Evolutionary conservation across 768 basidiomycete genomes (phyloP).

Genomic region (Guyanaporus albipodus): DNA sequence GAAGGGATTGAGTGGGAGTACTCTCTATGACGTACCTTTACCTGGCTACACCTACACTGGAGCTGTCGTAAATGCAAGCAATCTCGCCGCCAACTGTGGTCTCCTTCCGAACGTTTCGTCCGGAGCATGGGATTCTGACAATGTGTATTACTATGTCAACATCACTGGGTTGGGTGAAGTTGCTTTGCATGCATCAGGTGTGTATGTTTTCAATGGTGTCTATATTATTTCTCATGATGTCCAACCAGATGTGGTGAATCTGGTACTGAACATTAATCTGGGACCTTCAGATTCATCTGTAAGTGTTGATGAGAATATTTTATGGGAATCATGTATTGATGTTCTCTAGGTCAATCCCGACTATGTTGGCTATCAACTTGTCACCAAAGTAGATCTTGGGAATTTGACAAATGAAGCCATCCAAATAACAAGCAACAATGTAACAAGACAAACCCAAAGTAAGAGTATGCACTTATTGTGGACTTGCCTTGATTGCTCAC

Average conservation of each 20-base stretch:
- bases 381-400: background rate
- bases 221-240: background rate
- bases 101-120: conserved; percentile 7
- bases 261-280: background rate
- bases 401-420: background rate
- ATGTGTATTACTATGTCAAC: background rate
- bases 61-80: conserved; percentile 17
- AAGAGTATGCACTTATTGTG: too few species aligned
- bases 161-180: background rate
- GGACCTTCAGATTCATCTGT: background rate
- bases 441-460: too few species aligned
- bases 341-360: background rate
- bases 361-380: background rate
- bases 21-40: conserved; percentile 17
- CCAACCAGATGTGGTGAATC: background rate
- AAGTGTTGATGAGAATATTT: background rate
- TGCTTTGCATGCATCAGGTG: background rate
- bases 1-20: conserved; percentile 10
- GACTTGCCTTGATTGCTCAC: too few species aligned
- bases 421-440: background rate
- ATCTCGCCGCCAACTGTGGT: conserved; percentile 14
- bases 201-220: too few species aligned
- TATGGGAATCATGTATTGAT: too few species aligned
- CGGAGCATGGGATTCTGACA: background rate
- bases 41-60: background rate